phyloP scores from a whole-genome alignment of 2,329 filamentous ascomycete species.

The Mycosphaerella arachidis region DNA sequence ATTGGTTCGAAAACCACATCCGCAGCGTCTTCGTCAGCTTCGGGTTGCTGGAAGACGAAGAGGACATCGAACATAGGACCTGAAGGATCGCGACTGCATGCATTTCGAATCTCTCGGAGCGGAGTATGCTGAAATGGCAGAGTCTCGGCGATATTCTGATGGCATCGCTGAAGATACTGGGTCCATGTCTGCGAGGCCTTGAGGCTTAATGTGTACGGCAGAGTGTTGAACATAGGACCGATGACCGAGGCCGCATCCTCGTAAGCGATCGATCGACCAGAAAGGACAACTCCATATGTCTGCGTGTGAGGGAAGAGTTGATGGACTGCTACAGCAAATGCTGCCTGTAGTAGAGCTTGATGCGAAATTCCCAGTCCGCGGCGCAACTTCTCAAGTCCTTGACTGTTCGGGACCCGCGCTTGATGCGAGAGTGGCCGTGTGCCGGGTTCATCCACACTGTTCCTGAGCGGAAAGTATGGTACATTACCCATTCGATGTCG shows the following conservation, averaged over 20 bases:
- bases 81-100: slow-evolving; percentile 56
- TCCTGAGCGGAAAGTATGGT: slow-evolving; percentile 12
- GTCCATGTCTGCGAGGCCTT: slow-evolving; percentile 51
- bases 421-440: background rate
- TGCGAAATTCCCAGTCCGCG: slow-evolving; percentile 64
- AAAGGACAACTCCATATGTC: slow-evolving; percentile 70
- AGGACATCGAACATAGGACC: slow-evolving; percentile 69
- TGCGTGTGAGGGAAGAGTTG: slow-evolving; percentile 45
- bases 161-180: slow-evolving; percentile 59
- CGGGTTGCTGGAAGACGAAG: slow-evolving; percentile 68
- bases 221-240: slow-evolving; percentile 85
- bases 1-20: slow-evolving; percentile 49
- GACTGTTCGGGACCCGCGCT: background rate
- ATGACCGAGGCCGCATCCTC: slow-evolving; percentile 62
- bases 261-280: slow-evolving; percentile 69
- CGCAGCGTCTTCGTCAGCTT: background rate
- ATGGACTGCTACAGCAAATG: slow-evolving; percentile 64
- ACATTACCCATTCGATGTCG: slow-evolving; percentile 46
- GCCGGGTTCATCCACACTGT: background rate
- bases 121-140: slow-evolving; percentile 75
- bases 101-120: slow-evolving; percentile 74
- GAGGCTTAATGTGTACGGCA: slow-evolving; percentile 62
- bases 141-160: slow-evolving; percentile 63
- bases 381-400: slow-evolving; percentile 41
- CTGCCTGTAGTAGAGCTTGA: slow-evolving; percentile 72